These are phyloP conservation scores for Vicia villosa DNA, from an alignment of 306 rosid species.

Conservation along the genomic window DNA sequence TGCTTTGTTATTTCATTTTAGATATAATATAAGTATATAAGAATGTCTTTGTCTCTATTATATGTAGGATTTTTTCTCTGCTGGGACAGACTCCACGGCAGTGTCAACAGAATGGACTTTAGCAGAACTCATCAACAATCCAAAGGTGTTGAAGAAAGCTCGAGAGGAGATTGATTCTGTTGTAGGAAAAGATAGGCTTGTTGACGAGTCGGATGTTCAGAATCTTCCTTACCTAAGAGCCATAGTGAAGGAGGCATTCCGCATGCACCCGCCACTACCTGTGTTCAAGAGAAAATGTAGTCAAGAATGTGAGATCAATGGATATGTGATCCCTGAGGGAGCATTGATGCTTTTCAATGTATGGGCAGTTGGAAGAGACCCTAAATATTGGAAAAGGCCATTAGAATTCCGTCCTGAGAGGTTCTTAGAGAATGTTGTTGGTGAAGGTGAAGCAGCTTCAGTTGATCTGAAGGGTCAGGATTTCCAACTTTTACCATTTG, in stretches of 20 bases:
- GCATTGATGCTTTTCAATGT: conserved; percentile 44
- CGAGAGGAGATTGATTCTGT: conserved; percentile 45
- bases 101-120: conserved; percentile 48
- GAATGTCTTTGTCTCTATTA: neutral
- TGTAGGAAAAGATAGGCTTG: conserved; percentile 46
- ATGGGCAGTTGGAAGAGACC: conserved; percentile 62
- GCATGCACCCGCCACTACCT: conserved; percentile 61
- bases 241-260: conserved; percentile 49
- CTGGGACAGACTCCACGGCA: conserved; percentile 43
- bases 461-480: conserved; percentile 44
- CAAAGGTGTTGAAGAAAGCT: conserved; percentile 43
- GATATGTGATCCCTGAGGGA: conserved; percentile 43
- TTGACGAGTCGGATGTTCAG: conserved; percentile 48
- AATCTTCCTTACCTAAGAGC: conserved; percentile 60
- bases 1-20: neutral
- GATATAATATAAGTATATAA: too few species aligned
- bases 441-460: neutral
- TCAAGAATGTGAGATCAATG: conserved; percentile 37
- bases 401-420: conserved; percentile 44
- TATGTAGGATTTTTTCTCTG: conserved; percentile 51
- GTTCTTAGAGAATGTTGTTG: conserved; percentile 10
- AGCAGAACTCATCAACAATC: conserved; percentile 58
- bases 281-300: conserved; percentile 45
- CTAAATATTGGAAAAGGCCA: conserved; percentile 49
- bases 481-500: conserved; percentile 52